phyloP scores from a whole-genome alignment of 805 yeast genomes.

The Saccharomyces kudriavzevii region DNA sequence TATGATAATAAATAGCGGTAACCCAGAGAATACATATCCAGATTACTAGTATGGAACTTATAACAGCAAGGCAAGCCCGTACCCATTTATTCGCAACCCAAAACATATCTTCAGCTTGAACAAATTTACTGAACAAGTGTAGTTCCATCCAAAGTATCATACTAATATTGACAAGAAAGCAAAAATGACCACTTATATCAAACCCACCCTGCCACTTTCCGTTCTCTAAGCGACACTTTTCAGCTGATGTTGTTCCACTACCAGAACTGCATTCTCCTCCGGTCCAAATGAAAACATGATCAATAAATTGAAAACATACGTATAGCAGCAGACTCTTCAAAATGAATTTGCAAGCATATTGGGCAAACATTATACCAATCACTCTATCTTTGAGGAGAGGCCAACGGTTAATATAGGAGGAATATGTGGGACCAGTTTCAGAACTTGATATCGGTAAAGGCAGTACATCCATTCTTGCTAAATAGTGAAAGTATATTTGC shows the following conservation, averaged over 20 bases:
- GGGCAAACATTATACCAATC: slow-evolving; percentile 7
- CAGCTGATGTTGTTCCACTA: slow-evolving; percentile 25
- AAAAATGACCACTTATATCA: slow-evolving; percentile 48
- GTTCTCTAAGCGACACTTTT: slow-evolving; percentile 22
- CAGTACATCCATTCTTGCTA: not conserved
- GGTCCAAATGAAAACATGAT: slow-evolving; percentile 26
- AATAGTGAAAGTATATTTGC: slow-evolving; percentile 9
- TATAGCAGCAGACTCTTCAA: slow-evolving; percentile 21
- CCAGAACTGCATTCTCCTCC: slow-evolving; percentile 30
- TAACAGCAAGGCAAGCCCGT: slow-evolving; percentile 2
- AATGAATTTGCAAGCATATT: slow-evolving; percentile 20
- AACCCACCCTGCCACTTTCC: slow-evolving; percentile 44
- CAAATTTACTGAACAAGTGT: slow-evolving; percentile 6
- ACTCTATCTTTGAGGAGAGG: not conserved
- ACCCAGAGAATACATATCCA: slow-evolving; percentile 59
- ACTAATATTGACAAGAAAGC: slow-evolving; percentile 38
- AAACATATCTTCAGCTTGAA: slow-evolving; percentile 8
- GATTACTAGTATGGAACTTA: slow-evolving; percentile 15
- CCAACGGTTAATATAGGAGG: not conserved
- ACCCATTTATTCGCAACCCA: slow-evolving; percentile 1
- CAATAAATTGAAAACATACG: slow-evolving; percentile 27
- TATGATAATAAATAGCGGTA: slow-evolving; percentile 80
- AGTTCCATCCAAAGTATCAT: slow-evolving; percentile 35
- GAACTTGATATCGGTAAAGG: not conserved
- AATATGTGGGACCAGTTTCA: not conserved